These are phyloP conservation scores for Chrysochromulina parva DNA, from an alignment of 78 protist species.

Conservation along the genomic window DNA sequence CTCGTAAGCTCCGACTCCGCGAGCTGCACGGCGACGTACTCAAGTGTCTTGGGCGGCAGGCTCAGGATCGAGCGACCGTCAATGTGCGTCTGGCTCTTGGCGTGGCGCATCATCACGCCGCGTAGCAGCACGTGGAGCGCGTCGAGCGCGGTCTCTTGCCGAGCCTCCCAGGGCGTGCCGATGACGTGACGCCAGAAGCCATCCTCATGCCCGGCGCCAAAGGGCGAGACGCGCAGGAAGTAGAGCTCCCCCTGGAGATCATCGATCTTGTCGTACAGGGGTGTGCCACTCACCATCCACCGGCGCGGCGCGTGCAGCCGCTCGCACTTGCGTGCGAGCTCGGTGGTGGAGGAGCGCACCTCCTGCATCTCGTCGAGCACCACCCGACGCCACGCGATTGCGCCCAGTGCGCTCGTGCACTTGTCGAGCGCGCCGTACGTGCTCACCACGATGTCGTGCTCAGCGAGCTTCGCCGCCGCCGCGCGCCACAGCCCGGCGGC, in stretches of 20 bases:
- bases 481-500: background rate
- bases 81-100: background rate
- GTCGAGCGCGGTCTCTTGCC: background rate
- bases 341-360: conserved; percentile 10
- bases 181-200: conserved; percentile 10
- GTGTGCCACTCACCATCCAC: conserved; percentile 16
- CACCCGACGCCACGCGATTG: background rate
- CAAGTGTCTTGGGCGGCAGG: background rate
- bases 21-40: background rate
- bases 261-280: background rate
- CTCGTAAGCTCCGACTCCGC: background rate
- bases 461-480: background rate
- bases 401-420: background rate
- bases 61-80: background rate
- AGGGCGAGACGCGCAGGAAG: conserved; percentile 6
- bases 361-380: conserved; percentile 17
- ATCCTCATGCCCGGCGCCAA: conserved; percentile 24
- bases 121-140: background rate
- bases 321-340: background rate
- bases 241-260: conserved; percentile 17
- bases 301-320: background rate
- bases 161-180: background rate
- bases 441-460: background rate
- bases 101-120: background rate
- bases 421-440: conserved; percentile 3